Percentiles rank a stretch among this genome's conserved stretches.
These are phyloP conservation scores for Kwoniella sp. DNA, from an alignment of 768 basidiomycete genomes.

Conservation along the genomic window DNA sequence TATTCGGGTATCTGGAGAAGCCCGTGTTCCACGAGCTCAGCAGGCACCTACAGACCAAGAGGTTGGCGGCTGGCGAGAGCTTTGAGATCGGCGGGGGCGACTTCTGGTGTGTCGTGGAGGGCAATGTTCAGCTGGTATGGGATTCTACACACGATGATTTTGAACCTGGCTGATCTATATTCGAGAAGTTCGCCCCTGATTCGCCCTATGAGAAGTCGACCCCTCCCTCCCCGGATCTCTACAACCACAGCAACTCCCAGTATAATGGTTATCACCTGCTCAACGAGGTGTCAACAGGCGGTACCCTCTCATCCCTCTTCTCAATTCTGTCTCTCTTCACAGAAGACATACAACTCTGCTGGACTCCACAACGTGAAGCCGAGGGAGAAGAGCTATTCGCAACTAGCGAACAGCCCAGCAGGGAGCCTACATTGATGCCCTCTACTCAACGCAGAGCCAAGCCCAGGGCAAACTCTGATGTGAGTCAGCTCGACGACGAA, in stretches of 20 bases:
- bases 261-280: constrained; percentile 94
- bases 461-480: constrained; percentile 41
- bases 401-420: neutral
- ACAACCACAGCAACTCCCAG: constrained; percentile 50
- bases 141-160: neutral
- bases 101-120: constrained; percentile 97
- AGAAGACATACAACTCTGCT: constrained; percentile 66
- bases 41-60: constrained; percentile 86
- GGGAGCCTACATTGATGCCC: neutral
- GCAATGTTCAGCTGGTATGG: constrained; percentile 90
- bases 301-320: constrained; percentile 91
- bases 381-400: constrained; percentile 10
- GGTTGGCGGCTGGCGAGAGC: constrained; percentile 94
- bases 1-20: constrained; percentile 97
- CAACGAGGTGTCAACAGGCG: constrained; percentile 93
- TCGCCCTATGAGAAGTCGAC: constrained; percentile 58
- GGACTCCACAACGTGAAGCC: constrained; percentile 60
- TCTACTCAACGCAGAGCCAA: constrained; percentile 2
- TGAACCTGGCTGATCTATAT: no score
- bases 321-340: constrained; percentile 96
- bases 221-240: constrained; percentile 29
- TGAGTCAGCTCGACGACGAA: constrained; percentile 43
- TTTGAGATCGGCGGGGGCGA: constrained; percentile 63
- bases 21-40: constrained; percentile 98
- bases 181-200: constrained; percentile 45